Evolutionary conservation across 345 rosid species (phyloP), one percentile per base, ranked within the genome.

Genomic region (Boechera retrofracta): DNA sequence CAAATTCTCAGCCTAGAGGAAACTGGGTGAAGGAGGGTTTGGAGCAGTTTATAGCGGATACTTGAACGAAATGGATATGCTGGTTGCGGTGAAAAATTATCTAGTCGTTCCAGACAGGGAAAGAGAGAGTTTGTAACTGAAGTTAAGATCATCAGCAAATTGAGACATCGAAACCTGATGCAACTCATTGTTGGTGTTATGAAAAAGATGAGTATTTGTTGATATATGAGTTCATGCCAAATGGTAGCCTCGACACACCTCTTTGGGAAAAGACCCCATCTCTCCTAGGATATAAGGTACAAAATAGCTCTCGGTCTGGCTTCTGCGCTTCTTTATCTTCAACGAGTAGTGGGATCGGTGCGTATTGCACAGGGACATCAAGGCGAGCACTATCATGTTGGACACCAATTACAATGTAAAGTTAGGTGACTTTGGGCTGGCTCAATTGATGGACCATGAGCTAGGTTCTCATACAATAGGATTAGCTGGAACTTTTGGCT

Each of bases 1-100:
- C 42, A 82, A 74, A 53, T 85, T 87, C 71, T 78, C 85, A 1
- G 12, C 56, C 0, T 74, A 72, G 0, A 77, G 82, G 13, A 86
- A 84, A 67, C 47, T 87, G 7, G 84, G 86, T 10, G 78, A 83
- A 72, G 87, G 89, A 48, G 87, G 88, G 0, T 85, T 83, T 35
- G 67, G 67, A 41, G 67, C 67, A 41, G 51, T 63, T 63, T 63
- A 63, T 33, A 80, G 59, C 33, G 85, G 88, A 2, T 72, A 80
- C 48, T 21, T 81, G 1, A 32, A 51, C 28, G 85, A 74, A 39
- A 42, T 61, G 4, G 70, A 71, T 24, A 77, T 67, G 47, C 7
- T 52, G 29, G 72, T 85, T 26, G 89, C 86, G 0, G 86, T 84
- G 16, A 87, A 87, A 84, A 69, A 59, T 59, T 85, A 5, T 80